Conservation (phyloP, 163 green algal species). For the Smithsoniella earleae region DNA sequence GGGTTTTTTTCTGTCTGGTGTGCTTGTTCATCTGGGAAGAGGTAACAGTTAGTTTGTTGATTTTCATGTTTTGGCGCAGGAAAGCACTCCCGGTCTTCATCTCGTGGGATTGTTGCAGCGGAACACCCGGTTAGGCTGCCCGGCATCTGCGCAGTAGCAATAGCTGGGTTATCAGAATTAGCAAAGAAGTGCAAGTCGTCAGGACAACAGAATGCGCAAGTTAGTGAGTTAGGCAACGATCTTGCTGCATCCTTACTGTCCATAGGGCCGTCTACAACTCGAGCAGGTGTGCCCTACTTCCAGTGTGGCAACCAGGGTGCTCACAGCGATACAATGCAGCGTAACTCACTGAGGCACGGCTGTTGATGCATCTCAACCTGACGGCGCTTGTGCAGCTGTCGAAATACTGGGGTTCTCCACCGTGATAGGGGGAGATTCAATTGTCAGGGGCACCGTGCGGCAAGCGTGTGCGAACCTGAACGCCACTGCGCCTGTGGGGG, state of each 20-base stretch:
- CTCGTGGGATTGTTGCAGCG: background rate
- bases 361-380: too few relatives aligned
- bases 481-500: background rate
- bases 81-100: background rate
- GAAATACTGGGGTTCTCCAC: conserved; percentile 10
- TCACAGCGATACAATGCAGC: too few relatives aligned
- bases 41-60: too few relatives aligned
- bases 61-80: background rate
- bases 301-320: background rate
- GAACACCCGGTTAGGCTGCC: background rate
- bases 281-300: background rate
- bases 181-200: conserved; percentile 16
- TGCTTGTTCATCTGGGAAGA: too few relatives aligned
- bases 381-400: conserved; percentile 27
- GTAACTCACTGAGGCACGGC: too few relatives aligned
- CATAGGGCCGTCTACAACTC: background rate
- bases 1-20: too few relatives aligned
- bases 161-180: background rate
- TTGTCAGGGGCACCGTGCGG: background rate
- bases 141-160: background rate
- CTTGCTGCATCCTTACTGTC: background rate
- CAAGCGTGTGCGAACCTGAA: conserved; percentile 2
- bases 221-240: background rate
- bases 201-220: background rate
- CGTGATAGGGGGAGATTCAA: conserved; percentile 4